These are phyloP conservation scores for Fusarium sp. DNA, from an alignment of 2,329 filamentous ascomycete genomes.

Conservation along the genomic window DNA sequence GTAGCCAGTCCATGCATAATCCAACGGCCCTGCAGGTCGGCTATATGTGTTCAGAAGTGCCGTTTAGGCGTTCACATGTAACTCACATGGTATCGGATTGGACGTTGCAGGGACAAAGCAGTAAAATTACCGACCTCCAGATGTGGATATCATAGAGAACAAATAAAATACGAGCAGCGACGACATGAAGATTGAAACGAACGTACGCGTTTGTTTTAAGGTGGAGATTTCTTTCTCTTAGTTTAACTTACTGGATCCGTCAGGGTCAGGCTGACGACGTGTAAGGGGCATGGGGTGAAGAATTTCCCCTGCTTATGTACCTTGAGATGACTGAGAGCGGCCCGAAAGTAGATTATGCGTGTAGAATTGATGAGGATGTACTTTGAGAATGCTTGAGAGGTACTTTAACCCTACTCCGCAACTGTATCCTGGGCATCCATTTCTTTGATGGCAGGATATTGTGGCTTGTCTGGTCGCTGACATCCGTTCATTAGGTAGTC, in stretches of 20 bases:
- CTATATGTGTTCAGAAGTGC: not conserved
- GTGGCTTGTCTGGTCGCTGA: constrained; percentile 15
- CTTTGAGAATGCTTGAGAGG: constrained; percentile 1
- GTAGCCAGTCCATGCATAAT: not conserved
- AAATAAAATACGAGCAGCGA: constrained; percentile 12
- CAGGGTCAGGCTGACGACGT: constrained; percentile 46
- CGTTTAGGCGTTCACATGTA: constrained; percentile 1
- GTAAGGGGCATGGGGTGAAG: constrained; percentile 33
- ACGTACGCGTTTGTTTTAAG: constrained; percentile 52
- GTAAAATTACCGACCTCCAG: constrained; percentile 1
- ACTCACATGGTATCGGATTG: not conserved
- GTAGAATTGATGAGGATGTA: not conserved
- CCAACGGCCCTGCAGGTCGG: not conserved
- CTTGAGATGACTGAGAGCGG: constrained; percentile 2
- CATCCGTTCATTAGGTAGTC: not conserved
- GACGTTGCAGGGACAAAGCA: not conserved
- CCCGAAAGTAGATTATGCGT: constrained; percentile 5
- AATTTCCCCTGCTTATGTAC: constrained; percentile 20
- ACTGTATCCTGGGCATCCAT: constrained; percentile 1
- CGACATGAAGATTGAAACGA: constrained; percentile 8
- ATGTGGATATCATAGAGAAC: not conserved
- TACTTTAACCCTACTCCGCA: constrained; percentile 13
- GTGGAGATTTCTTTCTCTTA: not conserved
- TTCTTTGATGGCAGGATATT: constrained; percentile 15
- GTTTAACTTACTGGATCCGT: constrained; percentile 50